phyloP scores from a whole-genome alignment of 208 protist species.

The Trypanosoma mega region DNA sequence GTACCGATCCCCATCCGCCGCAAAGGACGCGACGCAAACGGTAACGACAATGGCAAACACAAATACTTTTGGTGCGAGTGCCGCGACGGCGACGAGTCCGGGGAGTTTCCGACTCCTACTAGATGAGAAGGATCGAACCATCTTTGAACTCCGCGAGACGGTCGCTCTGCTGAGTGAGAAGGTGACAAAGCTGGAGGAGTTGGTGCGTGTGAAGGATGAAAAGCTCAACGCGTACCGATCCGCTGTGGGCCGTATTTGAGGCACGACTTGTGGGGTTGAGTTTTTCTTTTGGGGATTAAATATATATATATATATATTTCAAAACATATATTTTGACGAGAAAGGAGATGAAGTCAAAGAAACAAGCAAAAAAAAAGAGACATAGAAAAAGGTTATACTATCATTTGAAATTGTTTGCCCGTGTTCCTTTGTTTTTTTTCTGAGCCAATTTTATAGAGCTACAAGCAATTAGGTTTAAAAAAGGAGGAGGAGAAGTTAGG shows the following conservation, averaged over 20 bases:
- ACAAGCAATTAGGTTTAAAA: too few species aligned
- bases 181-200: slow-evolving; percentile 95
- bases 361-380: too few species aligned
- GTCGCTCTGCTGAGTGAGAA: slow-evolving; percentile 90
- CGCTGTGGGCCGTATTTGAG: slow-evolving; percentile 49
- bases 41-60: neutral
- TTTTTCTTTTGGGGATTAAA: neutral
- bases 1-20: neutral
- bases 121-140: slow-evolving; percentile 90
- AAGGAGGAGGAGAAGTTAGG: too few species aligned
- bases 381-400: too few species aligned
- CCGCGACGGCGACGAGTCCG: slow-evolving; percentile 14
- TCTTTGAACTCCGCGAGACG: slow-evolving; percentile 89
- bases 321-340: too few species aligned
- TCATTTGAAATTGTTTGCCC: too few species aligned
- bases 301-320: neutral
- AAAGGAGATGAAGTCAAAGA: too few species aligned
- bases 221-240: slow-evolving; percentile 87
- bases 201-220: slow-evolving; percentile 95
- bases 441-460: too few species aligned
- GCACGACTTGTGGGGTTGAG: neutral
- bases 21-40: neutral
- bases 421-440: too few species aligned
- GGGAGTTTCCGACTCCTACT: slow-evolving; percentile 51
- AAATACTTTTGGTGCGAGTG: slow-evolving; percentile 15